These are phyloP conservation scores for Schizophyllum commune DNA, from an alignment of 1,284 basidiomycete genomes.

Conservation along the genomic window DNA sequence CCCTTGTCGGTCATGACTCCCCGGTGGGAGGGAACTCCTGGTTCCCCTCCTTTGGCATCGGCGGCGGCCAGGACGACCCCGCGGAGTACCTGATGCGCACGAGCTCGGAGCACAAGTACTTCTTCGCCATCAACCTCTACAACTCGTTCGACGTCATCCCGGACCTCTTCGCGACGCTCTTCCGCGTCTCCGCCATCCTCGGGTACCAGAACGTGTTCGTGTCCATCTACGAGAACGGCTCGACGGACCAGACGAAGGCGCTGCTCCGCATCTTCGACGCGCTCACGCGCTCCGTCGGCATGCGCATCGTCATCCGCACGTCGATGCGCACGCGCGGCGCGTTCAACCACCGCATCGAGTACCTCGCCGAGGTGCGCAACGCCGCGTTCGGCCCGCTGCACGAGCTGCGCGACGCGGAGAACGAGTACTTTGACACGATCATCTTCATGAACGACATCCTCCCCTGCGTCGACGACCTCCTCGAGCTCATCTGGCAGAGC, in stretches of 20 bases:
- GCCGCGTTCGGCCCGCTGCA: slow-evolving; percentile 89
- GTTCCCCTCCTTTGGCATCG: slow-evolving; percentile 48
- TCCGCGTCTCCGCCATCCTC: slow-evolving; percentile 80
- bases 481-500: slow-evolving; percentile 94
- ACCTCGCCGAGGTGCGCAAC: slow-evolving; percentile 94
- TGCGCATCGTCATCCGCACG: slow-evolving; percentile 87
- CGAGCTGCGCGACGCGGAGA: slow-evolving; percentile 83
- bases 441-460: slow-evolving; percentile 98
- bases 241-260: slow-evolving; percentile 93
- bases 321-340: slow-evolving; percentile 85
- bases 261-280: slow-evolving; percentile 89
- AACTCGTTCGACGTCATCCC: slow-evolving; percentile 98
- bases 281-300: slow-evolving; percentile 78
- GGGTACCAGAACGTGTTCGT: slow-evolving; percentile 96
- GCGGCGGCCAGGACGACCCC: slow-evolving; percentile 35
- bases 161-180: slow-evolving; percentile 92
- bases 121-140: slow-evolving; percentile 96
- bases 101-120: slow-evolving; percentile 84
- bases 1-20: slow-evolving; percentile 71
- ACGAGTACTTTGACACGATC: slow-evolving; percentile 90
- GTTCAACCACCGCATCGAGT: slow-evolving; percentile 98
- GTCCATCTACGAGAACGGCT: slow-evolving; percentile 97
- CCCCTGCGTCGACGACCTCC: slow-evolving; percentile 89
- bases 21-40: slow-evolving; percentile 50
- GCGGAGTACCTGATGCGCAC: slow-evolving; percentile 22